Conservation (phyloP, 352 stramenopile genomes). For the Pythium dissimile region DNA sequence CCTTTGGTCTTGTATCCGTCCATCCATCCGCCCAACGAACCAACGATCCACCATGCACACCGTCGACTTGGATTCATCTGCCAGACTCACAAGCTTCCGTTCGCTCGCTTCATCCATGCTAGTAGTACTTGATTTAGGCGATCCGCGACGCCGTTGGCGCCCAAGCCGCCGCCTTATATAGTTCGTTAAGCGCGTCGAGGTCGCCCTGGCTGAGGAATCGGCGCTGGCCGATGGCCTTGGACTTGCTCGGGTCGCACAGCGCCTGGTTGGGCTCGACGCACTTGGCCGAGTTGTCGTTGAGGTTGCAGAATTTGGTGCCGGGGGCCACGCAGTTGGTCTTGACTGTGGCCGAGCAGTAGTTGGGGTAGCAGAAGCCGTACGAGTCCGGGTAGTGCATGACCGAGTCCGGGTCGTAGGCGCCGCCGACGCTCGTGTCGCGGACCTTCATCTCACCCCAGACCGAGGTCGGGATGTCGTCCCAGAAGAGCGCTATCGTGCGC, state of each 20-base stretch:
- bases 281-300: constrained; percentile 56
- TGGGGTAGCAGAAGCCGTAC: constrained; percentile 75
- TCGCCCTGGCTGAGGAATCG: constrained; percentile 50
- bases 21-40: background rate
- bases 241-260: constrained; percentile 53
- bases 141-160: constrained; percentile 19
- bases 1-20: background rate
- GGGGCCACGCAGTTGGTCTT: constrained; percentile 44
- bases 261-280: constrained; percentile 57
- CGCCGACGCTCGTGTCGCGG: constrained; percentile 60
- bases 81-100: background rate
- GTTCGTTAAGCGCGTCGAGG: constrained; percentile 39
- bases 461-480: constrained; percentile 67
- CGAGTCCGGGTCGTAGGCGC: constrained; percentile 62
- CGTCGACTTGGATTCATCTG: too few relatives aligned
- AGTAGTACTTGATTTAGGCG: constrained; percentile 1
- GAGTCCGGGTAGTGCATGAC: constrained; percentile 80
- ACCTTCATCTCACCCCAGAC: constrained; percentile 73
- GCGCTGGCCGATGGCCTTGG: constrained; percentile 60
- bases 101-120: background rate
- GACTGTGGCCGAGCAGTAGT: constrained; percentile 37
- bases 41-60: too few relatives aligned
- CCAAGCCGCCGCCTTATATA: constrained; percentile 36
- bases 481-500: constrained; percentile 69
- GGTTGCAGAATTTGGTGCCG: constrained; percentile 63